Base-by-base conservation (phyloP, 1,139 yeast genomes). In the Geotrichum carabidarum region DNA sequence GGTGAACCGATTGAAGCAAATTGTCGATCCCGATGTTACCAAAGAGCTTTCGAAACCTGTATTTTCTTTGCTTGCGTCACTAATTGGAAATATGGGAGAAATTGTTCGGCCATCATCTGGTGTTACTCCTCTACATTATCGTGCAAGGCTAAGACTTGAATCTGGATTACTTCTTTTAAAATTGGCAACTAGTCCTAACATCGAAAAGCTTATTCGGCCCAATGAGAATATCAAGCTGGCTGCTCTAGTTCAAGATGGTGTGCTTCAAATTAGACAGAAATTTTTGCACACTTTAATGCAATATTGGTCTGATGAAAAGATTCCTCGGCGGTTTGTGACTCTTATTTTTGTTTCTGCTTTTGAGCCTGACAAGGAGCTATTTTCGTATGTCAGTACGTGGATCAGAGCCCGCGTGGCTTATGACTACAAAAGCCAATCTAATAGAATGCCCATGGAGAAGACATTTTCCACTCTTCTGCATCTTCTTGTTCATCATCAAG, bases 81-180 rank as follows among this genome's bases (percentile, higher is more conserved):
- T 86, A 36, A 80, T 90, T 48, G 81, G 83, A 2, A 85, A 85
- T 66, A 86, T 86, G 48, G 96, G 96, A n/a, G 96, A 90, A 64
- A 78, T 90, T 31, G 80, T 84, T 2, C 74, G 78, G 31, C 75
- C 76, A 30, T 74, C 74, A 46, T 69, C 73, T 12, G 75, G 71
- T 63, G 82, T 84, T n/a, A 86, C 96, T 0, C 95, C 96, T 7
- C 72, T 69, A 38, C 69, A 71, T 32, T 82, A 74, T 63, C 84
- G 83, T 62, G 77, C 82, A 59, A 79, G 81, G 59, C 70, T 90
- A 44, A 76, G 95, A 59, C 72, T 86, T 8, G 76, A 74, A 31
- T 93, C 95, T 0, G 96, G 95, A 0, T 65, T 79, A 44, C 77
- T 76, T 61, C 65, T 90, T 8, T 68, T 90, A 40, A 84, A 86